Evolutionary conservation across 2,329 filamentous ascomycete species (phyloP).

Genomic region (Blastomyces parvus): DNA sequence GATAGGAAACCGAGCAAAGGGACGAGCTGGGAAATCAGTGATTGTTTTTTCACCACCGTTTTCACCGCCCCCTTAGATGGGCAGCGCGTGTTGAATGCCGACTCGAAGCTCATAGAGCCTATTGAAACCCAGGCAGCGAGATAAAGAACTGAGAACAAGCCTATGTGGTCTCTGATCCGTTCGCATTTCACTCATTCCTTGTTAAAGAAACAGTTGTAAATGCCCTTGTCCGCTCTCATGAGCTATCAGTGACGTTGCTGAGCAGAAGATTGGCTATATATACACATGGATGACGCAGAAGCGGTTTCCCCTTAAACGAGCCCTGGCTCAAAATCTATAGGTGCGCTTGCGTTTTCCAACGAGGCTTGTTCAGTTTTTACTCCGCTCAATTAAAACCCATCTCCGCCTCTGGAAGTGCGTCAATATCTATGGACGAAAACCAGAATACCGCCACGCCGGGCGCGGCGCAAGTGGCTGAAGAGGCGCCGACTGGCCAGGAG

Average conservation of each 20-base stretch:
- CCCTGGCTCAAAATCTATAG: neutral
- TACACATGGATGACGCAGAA: neutral
- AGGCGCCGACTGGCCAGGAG: neutral
- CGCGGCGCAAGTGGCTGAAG: neutral
- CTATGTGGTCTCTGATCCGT: neutral
- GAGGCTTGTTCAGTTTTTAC: neutral
- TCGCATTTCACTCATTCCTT: neutral
- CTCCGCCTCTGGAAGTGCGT: neutral
- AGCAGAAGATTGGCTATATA: neutral
- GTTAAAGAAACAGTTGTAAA: neutral
- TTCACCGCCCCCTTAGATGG: no score
- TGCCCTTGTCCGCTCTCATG: neutral
- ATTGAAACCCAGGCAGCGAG: slow-evolving; percentile 1
- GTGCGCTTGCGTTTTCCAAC: neutral
- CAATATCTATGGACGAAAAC: neutral
- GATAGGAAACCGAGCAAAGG: neutral
- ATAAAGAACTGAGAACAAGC: neutral
- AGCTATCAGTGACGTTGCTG: neutral
- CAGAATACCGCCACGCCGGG: neutral
- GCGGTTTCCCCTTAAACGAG: neutral
- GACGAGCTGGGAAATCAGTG: neutral
- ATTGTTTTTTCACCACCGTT: neutral
- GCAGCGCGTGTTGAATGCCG: neutral
- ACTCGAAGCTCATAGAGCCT: no score
- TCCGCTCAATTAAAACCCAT: neutral